Evolutionary conservation across 352 stramenopile species (phyloP).

Genomic region (Stramenopiles sp.): DNA sequence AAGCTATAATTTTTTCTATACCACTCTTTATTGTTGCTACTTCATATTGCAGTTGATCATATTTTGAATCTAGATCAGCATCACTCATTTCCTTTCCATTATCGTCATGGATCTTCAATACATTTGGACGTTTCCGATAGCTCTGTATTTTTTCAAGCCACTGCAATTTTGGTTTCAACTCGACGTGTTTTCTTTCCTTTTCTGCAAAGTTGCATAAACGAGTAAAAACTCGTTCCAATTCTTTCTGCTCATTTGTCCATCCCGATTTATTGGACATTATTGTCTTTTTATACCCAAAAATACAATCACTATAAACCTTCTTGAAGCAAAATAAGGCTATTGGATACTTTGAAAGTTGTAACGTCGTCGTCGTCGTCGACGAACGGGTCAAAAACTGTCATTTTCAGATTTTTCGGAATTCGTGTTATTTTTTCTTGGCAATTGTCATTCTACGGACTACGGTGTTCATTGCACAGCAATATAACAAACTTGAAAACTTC

Average conservation of each 20-base stretch:
- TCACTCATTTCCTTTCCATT: slow-evolving; percentile 31
- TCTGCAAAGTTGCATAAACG: slow-evolving; percentile 47
- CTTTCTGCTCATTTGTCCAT: slow-evolving; percentile 58
- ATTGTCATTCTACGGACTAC: too few relatives aligned
- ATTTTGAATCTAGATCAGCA: slow-evolving; percentile 32
- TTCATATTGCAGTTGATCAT: slow-evolving; percentile 24
- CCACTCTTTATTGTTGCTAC: slow-evolving; percentile 21
- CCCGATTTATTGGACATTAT: too few relatives aligned
- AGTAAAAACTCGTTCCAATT: slow-evolving; percentile 65
- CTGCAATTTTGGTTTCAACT: slow-evolving; percentile 16
- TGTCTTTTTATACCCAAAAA: too few relatives aligned
- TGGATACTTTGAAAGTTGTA: too few relatives aligned
- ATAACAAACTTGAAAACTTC: too few relatives aligned
- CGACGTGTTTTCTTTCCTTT: slow-evolving; percentile 30
- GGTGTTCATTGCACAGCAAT: too few relatives aligned
- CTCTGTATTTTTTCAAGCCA: slow-evolving; percentile 14
- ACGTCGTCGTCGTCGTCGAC: too few relatives aligned
- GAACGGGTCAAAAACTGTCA: too few relatives aligned
- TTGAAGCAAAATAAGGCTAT: too few relatives aligned
- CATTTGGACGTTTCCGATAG: slow-evolving; percentile 18
- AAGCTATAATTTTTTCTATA: slow-evolving; percentile 19
- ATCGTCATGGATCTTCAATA: slow-evolving; percentile 26
- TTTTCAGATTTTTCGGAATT: too few relatives aligned
- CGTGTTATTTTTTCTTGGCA: too few relatives aligned
- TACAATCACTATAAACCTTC: too few relatives aligned